Base-by-base conservation (phyloP, 192 early-diverging fungal genomes). In the Helicostylum pulchrum region DNA sequence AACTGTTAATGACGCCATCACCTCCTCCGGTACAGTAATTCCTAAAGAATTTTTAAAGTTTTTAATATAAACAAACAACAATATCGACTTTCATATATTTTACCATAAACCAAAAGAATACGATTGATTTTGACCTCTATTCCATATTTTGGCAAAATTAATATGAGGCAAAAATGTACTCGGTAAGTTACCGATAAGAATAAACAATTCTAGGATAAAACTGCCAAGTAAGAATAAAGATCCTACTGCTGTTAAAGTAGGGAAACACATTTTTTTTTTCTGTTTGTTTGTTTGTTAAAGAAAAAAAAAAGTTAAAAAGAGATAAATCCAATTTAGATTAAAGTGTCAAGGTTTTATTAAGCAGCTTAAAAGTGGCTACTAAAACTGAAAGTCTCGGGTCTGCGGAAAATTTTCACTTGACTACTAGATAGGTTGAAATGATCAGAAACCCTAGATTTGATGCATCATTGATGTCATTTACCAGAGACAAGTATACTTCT, bases 21-120 rank as follows among this genome's bases (percentile, higher is more conserved):
- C 9, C 32, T 43, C 48, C 46, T 39, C 61, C 53, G 4, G 31
- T 48, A 63, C 68, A 70, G 21, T 70, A 70, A 63, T 70, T 70
- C 68, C 68, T 70, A 49, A 36, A 7, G 21, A 10, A 46, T 61
- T 48, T 61, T 48, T 61, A 36, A 10, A 32, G 2, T 62, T 17
- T 58, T 57, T 34, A 30, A 12, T 60, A 54, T n/a, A 31, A 30
- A 54, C 23, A 32, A 32, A 32, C 20, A 17, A 48, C 36, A 14
- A 3, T 56, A 58, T 6, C 19, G 17, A 58, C 21, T 20, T 43
- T 14, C 12, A 14, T 15, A 61, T 9, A 42, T 43, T 32, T 64
- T 64, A 64, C 62, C 62, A 64, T 44, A 64, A 23, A 4, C 49
- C 49, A 39, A 64, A 53, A 21, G 11, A 53, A 20, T 52, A 43